Conservation (phyloP, 495 filamentous ascomycete species). For the Sabuloglossum arenarium region DNA sequence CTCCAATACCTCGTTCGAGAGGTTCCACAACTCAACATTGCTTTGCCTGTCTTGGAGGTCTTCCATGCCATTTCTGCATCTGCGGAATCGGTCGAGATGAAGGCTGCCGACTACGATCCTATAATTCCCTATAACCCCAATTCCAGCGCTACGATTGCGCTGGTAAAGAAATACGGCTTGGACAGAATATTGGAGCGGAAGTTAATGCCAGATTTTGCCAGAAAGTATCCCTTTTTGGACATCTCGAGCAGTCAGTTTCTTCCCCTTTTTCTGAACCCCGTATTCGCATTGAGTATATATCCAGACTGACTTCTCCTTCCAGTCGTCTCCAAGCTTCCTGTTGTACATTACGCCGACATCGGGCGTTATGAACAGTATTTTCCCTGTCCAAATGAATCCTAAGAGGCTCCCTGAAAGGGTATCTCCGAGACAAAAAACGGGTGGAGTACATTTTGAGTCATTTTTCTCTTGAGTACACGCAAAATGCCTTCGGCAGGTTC, state of each 20-base stretch:
- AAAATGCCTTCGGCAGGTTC: not conserved
- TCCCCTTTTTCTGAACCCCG: not conserved
- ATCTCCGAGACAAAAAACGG: not conserved
- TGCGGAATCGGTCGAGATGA: not conserved
- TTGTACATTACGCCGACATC: not conserved
- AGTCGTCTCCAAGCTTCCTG: not conserved
- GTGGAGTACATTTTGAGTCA: not conserved
- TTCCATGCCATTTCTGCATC: not conserved
- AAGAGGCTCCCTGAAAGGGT: not conserved
- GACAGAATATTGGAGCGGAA: not conserved
- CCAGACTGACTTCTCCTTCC: not conserved
- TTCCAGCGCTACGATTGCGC: not conserved
- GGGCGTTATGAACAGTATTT: not conserved
- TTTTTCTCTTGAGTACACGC: no score
- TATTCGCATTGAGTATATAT: not conserved
- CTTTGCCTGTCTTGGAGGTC: constrained; percentile 1
- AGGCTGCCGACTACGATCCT: not conserved
- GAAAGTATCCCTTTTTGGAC: not conserved
- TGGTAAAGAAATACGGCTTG: not conserved
- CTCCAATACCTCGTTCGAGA: constrained; percentile 1
- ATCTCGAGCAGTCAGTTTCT: not conserved
- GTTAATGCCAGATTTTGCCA: not conserved
- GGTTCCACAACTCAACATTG: constrained; percentile 2
- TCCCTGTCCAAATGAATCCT: not conserved
- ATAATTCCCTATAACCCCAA: not conserved